A percentile compares a stretch with the other conserved stretches of the same genome.
These are phyloP conservation scores for Aureobasidium lini DNA, from an alignment of 2,329 filamentous ascomycete species.

Conservation along the genomic window DNA sequence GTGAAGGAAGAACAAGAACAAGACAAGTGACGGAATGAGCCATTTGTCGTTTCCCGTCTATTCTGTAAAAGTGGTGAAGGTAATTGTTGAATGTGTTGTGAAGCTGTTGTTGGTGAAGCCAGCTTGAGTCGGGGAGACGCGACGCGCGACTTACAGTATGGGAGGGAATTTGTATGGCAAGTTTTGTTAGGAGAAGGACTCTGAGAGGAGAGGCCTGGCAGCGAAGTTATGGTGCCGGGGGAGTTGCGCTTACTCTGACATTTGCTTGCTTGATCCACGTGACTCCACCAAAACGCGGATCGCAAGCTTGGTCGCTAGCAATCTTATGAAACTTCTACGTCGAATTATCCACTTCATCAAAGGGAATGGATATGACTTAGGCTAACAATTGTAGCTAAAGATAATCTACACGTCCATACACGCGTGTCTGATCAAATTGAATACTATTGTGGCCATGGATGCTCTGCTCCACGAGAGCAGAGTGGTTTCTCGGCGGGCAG, in stretches of 20 bases:
- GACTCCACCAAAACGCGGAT: too few relatives aligned
- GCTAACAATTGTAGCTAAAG: neutral
- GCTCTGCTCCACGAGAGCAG: neutral
- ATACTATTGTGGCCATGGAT: neutral
- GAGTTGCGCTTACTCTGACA: too few relatives aligned
- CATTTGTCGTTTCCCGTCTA: neutral
- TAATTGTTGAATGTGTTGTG: neutral
- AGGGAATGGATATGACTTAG: neutral
- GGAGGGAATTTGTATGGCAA: conserved; percentile 2
- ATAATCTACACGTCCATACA: too few relatives aligned
- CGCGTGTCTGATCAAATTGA: neutral
- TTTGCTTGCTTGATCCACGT: too few relatives aligned
- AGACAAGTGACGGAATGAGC: conserved; percentile 4
- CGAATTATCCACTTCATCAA: too few relatives aligned
- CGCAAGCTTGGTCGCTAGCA: too few relatives aligned
- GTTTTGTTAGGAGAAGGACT: too few relatives aligned
- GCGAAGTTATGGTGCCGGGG: too few relatives aligned
- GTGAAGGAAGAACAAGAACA: neutral
- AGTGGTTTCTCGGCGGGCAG: neutral
- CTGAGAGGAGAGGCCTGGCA: too few relatives aligned
- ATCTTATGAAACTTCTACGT: too few relatives aligned
- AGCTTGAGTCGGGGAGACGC: neutral
- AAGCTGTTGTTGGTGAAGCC: conserved; percentile 1
- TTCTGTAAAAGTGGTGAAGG: neutral
- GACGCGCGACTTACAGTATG: conserved; percentile 4